A percentile compares a stretch with the other conserved stretches of the same genome.
Conservation (phyloP, 345 rosid genomes). For the Mangifera indica region DNA sequence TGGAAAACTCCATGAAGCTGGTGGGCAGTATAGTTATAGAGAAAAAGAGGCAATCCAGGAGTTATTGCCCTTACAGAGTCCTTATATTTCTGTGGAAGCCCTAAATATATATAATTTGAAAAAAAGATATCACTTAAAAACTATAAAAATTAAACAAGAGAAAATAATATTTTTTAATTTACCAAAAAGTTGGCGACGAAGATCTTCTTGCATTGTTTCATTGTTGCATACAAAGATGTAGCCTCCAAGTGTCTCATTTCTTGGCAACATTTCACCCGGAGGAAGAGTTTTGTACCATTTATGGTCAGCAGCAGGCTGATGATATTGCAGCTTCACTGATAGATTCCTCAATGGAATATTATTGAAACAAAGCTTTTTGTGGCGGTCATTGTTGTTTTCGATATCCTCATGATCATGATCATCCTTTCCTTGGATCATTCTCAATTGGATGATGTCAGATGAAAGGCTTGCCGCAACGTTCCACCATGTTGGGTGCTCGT, state of each 20-base stretch:
- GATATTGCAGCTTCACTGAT: not conserved
- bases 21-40: constrained; percentile 65
- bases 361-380: not conserved
- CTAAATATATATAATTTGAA: constrained; percentile 21
- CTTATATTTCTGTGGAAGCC: constrained; percentile 55
- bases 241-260: constrained; percentile 52
- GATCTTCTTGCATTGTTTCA: constrained; percentile 62
- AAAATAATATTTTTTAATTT: not conserved
- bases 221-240: constrained; percentile 65
- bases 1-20: constrained; percentile 64
- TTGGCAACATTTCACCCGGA: constrained; percentile 36
- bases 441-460: too few relatives aligned
- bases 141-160: not conserved
- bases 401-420: not conserved
- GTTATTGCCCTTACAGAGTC: constrained; percentile 64
- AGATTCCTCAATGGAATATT: not conserved
- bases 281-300: constrained; percentile 41
- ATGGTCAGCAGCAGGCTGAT: not conserved
- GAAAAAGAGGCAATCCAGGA: constrained; percentile 68
- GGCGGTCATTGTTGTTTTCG: not conserved
- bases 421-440: too few relatives aligned
- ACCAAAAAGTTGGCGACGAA: constrained; percentile 60
- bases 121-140: not conserved
- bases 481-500: not conserved
- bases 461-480: not conserved